Percentiles rank a stretch among this genome's conserved stretches.
These are phyloP conservation scores for Calocybe indica DNA, from an alignment of 768 basidiomycete species.

Conservation along the genomic window DNA sequence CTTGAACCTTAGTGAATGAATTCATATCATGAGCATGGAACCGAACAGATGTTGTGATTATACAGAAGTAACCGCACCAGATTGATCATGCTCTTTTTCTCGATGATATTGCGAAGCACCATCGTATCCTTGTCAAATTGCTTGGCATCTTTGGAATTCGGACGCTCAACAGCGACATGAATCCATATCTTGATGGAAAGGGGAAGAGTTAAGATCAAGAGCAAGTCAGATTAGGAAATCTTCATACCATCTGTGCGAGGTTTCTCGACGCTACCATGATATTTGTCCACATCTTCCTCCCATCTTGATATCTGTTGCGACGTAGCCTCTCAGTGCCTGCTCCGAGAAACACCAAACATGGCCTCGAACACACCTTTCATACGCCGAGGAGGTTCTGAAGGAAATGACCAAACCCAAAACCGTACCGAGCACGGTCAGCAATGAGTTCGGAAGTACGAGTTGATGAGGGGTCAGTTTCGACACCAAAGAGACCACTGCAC, in stretches of 20 bases:
- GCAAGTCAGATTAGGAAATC: background rate
- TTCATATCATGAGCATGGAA: too few species aligned
- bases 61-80: slow-evolving; percentile 26
- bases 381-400: slow-evolving; percentile 68
- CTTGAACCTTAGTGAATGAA: slow-evolving; percentile 28
- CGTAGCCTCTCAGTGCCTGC: background rate
- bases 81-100: slow-evolving; percentile 74
- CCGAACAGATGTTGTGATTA: too few species aligned
- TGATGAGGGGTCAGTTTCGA: slow-evolving; percentile 40
- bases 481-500: slow-evolving; percentile 51
- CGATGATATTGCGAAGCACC: slow-evolving; percentile 45
- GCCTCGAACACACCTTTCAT: slow-evolving; percentile 43
- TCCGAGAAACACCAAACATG: too few species aligned
- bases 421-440: slow-evolving; percentile 69
- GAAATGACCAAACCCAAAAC: slow-evolving; percentile 68
- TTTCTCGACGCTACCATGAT: slow-evolving; percentile 53
- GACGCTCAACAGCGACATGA: slow-evolving; percentile 42
- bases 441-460: slow-evolving; percentile 45
- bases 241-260: slow-evolving; percentile 49
- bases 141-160: slow-evolving; percentile 16
- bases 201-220: background rate
- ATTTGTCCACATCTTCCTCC: slow-evolving; percentile 65
- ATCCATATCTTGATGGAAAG: slow-evolving; percentile 41
- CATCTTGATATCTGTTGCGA: slow-evolving; percentile 51
- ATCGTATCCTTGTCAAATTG: slow-evolving; percentile 18